phyloP scores from a whole-genome alignment of 2,329 filamentous ascomycete species.

The Graphilbum fragrans region DNA sequence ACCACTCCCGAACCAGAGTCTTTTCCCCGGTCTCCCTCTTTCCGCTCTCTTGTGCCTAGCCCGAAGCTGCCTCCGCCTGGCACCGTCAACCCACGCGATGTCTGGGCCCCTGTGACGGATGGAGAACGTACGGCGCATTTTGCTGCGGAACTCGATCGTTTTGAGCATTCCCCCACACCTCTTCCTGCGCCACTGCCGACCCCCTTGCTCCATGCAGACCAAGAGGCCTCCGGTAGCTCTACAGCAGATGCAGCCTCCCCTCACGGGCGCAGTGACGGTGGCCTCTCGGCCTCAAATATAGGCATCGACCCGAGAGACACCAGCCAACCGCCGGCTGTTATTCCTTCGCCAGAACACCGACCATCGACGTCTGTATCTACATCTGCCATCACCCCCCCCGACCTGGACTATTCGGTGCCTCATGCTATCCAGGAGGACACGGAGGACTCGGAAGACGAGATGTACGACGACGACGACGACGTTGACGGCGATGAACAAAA shows the following conservation, averaged over 20 bases:
- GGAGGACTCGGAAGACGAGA: not conserved
- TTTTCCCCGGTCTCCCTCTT: slow-evolving; percentile 8
- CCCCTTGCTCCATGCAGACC: not conserved
- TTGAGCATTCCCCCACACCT: slow-evolving; percentile 17
- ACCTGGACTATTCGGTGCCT: not conserved
- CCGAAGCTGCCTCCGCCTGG: slow-evolving; percentile 25
- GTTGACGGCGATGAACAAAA: not conserved
- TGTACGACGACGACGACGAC: not conserved
- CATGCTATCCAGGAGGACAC: not conserved
- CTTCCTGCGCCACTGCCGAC: not conserved
- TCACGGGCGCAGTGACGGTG: not conserved
- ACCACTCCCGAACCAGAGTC: slow-evolving; percentile 10
- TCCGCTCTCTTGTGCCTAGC: slow-evolving; percentile 10
- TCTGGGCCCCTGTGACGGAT: slow-evolving; percentile 31
- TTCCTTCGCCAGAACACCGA: too few relatives aligned
- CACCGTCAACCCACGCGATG: slow-evolving; percentile 41
- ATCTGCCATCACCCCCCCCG: not conserved
- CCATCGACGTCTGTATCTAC: not conserved
- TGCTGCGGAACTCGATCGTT: slow-evolving; percentile 21
- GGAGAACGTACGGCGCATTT: slow-evolving; percentile 21
- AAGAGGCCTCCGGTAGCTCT: not conserved
- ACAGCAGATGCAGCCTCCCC: not conserved
- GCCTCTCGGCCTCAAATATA: not conserved
- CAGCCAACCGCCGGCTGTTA: not conserved
- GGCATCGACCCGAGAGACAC: too few relatives aligned